A percentile compares a stretch with the other conserved stretches of the same genome.
These are phyloP conservation scores for Russula abietina DNA, from an alignment of 768 basidiomycete species.

Conservation along the genomic window DNA sequence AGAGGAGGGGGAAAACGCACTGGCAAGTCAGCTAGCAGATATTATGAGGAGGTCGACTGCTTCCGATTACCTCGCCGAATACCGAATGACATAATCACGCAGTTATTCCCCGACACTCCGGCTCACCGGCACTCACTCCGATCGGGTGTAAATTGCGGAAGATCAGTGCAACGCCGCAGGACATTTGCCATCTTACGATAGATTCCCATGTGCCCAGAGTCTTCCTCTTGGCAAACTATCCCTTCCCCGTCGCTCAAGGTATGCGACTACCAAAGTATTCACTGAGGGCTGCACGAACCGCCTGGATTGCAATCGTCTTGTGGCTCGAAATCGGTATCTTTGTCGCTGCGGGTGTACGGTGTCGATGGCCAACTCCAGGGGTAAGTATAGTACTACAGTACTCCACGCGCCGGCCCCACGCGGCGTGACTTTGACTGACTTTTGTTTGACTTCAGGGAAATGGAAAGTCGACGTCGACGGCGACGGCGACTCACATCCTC, in stretches of 20 bases:
- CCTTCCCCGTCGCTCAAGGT: background rate
- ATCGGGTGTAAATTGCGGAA: too few species aligned
- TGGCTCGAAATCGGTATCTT: constrained; percentile 70
- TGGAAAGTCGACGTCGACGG: background rate
- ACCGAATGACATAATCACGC: constrained; percentile 3
- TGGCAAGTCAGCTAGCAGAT: background rate
- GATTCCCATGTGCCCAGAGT: too few species aligned
- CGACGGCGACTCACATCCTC: constrained; percentile 40
- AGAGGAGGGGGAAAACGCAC: background rate
- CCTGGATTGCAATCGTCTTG: constrained; percentile 58
- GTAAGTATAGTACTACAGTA: too few species aligned
- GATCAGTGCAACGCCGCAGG: too few species aligned
- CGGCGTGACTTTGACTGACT: background rate
- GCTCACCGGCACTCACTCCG: too few species aligned
- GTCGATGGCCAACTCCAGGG: constrained; percentile 13
- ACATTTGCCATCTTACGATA: too few species aligned
- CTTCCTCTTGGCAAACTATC: too few species aligned
- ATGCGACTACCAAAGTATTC: constrained; percentile 14
- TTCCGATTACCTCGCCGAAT: constrained; percentile 9
- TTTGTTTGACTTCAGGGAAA: background rate
- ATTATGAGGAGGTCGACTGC: background rate
- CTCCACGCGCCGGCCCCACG: too few species aligned
- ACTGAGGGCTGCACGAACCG: constrained; percentile 35
- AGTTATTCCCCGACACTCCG: too few species aligned
- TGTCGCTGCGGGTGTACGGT: constrained; percentile 20